These are phyloP conservation scores for Cryptomeria japonica DNA, from an alignment of 75 land plant species.

Conservation along the genomic window DNA sequence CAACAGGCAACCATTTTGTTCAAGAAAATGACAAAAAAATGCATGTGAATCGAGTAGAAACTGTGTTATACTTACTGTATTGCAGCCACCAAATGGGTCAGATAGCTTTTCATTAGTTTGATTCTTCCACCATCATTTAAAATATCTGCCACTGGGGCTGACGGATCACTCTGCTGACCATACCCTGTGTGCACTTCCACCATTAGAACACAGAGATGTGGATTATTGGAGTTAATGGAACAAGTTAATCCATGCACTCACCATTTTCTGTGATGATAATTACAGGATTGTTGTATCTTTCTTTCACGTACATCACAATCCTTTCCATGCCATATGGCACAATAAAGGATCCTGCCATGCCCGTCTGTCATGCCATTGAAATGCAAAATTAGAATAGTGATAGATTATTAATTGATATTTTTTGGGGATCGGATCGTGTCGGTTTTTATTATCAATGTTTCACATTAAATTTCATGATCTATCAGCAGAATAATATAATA, in stretches of 20 bases:
- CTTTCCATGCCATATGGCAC: constrained; percentile 30
- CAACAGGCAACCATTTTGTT: no score
- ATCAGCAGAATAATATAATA: no score
- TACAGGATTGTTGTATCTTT: constrained; percentile 23
- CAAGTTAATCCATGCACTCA: neutral
- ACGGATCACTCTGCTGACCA: constrained; percentile 10
- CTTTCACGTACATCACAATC: constrained; percentile 16
- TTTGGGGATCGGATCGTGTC: no score
- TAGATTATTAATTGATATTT: neutral
- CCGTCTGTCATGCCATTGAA: constrained; percentile 3
- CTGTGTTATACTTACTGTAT: no score
- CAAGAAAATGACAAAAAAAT: no score
- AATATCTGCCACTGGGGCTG: constrained; percentile 10
- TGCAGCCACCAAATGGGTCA: no score
- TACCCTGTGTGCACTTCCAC: constrained; percentile 17
- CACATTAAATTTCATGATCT: no score
- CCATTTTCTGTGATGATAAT: constrained; percentile 40
- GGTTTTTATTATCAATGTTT: no score
- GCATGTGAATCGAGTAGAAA: no score
- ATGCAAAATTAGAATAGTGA: neutral
- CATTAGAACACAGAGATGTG: no score
- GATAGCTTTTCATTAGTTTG: no score
- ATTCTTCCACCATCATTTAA: neutral
- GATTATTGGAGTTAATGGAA: no score
- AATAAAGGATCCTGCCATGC: neutral